phyloP scores from a whole-genome alignment of 352 stramenopile species.

The Globisporangium cystogenes region DNA sequence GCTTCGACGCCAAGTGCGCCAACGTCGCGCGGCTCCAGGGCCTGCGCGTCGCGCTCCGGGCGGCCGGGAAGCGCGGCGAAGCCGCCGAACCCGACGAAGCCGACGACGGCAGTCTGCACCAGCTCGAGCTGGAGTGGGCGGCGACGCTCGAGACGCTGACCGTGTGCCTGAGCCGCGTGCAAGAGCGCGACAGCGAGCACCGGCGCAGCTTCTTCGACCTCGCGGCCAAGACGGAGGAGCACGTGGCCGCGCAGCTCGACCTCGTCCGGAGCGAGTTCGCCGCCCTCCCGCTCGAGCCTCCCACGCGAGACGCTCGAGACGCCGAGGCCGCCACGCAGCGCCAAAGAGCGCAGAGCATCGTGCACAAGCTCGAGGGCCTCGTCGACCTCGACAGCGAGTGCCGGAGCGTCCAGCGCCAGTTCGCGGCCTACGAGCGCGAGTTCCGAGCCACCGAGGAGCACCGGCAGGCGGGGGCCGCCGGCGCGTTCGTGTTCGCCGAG shows the following conservation, averaged over 20 bases:
- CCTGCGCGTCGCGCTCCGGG: conserved; percentile 26
- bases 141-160: conserved; percentile 57
- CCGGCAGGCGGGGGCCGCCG: neutral
- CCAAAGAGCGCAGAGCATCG: conserved; percentile 15
- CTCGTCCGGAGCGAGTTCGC: conserved; percentile 29
- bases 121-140: conserved; percentile 55
- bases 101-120: no score
- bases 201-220: conserved; percentile 51
- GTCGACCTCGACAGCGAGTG: conserved; percentile 42
- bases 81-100: no score
- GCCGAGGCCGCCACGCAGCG: neutral
- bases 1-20: conserved; percentile 40
- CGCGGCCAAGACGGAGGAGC: conserved; percentile 36
- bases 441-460: conserved; percentile 28
- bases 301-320: no score
- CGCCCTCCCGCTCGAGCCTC: conserved; percentile 20
- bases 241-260: conserved; percentile 30
- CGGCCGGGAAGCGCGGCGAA: conserved; percentile 1
- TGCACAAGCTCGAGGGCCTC: conserved; percentile 42
- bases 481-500: neutral
- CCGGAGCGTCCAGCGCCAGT: conserved; percentile 31
- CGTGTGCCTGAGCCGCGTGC: conserved; percentile 47
- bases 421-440: conserved; percentile 39
- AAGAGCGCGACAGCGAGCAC: conserved; percentile 58
- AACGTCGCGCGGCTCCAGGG: conserved; percentile 43